Evolutionary conservation across 2,329 filamentous ascomycete genomes (phyloP).

Genomic region (Ophiostoma triangulosporum): DNA sequence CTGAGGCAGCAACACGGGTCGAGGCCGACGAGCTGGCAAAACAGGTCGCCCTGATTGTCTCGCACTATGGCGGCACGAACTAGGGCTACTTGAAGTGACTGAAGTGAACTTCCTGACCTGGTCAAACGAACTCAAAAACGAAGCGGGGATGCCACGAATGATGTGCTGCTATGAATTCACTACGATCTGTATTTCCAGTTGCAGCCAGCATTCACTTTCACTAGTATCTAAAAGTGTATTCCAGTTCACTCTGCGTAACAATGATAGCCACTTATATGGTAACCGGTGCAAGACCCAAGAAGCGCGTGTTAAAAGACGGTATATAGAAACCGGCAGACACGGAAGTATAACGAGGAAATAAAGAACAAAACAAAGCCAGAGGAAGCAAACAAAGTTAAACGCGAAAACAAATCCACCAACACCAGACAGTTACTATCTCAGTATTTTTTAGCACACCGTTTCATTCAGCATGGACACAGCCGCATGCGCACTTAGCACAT

Average conservation of each 20-base stretch:
- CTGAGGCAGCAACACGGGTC: slow-evolving; percentile 76
- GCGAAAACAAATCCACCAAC: not conserved
- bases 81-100: not conserved
- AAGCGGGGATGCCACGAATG: too few species aligned
- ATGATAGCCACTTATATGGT: too few species aligned
- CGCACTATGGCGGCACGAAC: slow-evolving; percentile 34
- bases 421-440: not conserved
- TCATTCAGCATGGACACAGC: not conserved
- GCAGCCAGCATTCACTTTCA: too few species aligned
- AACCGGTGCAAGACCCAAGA: not conserved
- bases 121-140: too few species aligned
- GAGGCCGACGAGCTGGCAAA: slow-evolving; percentile 85
- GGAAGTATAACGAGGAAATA: not conserved
- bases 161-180: too few species aligned
- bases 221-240: too few species aligned
- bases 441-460: not conserved
- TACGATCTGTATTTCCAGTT: too few species aligned
- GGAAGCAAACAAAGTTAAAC: not conserved
- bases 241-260: too few species aligned
- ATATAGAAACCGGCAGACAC: not conserved
- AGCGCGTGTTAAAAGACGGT: not conserved
- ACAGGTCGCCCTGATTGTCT: slow-evolving; percentile 65
- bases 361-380: not conserved
- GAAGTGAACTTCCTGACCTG: too few species aligned
- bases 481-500: slow-evolving; percentile 40